Conservation (phyloP, 2,329 filamentous ascomycete species). For the Phaeosphaeriaceae sp. region DNA sequence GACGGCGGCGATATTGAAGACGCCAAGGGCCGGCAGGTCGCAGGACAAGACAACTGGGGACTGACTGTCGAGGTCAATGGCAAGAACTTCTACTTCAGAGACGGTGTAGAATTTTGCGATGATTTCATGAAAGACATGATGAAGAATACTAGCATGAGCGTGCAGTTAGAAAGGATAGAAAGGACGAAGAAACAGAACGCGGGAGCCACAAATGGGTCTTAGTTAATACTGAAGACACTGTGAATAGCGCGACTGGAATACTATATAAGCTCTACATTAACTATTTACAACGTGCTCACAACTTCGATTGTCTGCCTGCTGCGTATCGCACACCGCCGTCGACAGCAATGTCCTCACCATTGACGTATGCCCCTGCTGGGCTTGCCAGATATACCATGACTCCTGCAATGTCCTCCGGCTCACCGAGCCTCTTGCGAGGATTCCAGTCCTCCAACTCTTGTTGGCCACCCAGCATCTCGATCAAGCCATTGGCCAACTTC, state of each 20-base stretch:
- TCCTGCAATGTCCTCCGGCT: conserved; percentile 47
- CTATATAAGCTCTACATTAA: not conserved
- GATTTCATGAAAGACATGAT: conserved; percentile 39
- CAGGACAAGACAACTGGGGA: conserved; percentile 27
- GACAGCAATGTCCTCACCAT: conserved; percentile 42
- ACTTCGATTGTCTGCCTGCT: conserved; percentile 34
- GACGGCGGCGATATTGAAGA: conserved; percentile 41
- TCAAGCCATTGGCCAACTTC: conserved; percentile 46
- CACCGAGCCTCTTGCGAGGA: conserved; percentile 41
- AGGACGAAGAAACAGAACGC: conserved; percentile 18
- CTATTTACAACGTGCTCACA: conserved; percentile 14
- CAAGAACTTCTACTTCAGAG: conserved; percentile 36
- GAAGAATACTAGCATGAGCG: conserved; percentile 37
- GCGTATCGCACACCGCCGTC: conserved; percentile 40
- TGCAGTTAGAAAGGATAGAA: conserved; percentile 35
- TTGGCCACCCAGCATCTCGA: conserved; percentile 47
- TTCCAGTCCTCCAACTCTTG: conserved; percentile 49
- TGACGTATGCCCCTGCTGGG: conserved; percentile 38
- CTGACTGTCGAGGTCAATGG: conserved; percentile 39
- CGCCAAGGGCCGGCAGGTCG: conserved; percentile 27
- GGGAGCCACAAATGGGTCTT: conserved; percentile 7
- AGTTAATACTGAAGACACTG: not conserved
- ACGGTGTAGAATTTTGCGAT: conserved; percentile 28
- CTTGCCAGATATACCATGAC: conserved; percentile 46
- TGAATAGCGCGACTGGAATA: not conserved